Conservation (phyloP, 2,329 filamentous ascomycete genomes). For the Samsoniella hepiali region DNA sequence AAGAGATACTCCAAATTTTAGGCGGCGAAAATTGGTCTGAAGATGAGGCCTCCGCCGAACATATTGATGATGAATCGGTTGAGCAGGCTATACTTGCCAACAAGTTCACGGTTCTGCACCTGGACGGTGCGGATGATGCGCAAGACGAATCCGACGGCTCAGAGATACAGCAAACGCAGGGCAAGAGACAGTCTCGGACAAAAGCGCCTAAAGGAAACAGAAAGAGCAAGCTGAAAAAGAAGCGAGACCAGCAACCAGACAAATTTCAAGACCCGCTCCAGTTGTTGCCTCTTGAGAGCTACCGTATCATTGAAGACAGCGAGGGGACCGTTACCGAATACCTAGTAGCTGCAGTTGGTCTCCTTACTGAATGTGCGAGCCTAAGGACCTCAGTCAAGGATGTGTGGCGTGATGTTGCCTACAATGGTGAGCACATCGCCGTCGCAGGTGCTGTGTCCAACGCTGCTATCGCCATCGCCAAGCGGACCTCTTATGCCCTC, state of each 20-base stretch:
- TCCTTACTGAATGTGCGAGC: constrained; percentile 35
- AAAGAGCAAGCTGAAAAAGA: constrained; percentile 15
- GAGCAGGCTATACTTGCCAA: constrained; percentile 19
- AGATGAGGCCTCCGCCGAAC: neutral
- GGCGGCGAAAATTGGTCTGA: constrained; percentile 30
- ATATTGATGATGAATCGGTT: constrained; percentile 16
- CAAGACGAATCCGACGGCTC: constrained; percentile 12
- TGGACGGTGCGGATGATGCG: constrained; percentile 15
- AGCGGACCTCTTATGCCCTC: constrained; percentile 35
- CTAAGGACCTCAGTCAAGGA: constrained; percentile 39
- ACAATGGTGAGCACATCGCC: constrained; percentile 42
- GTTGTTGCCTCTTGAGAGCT: constrained; percentile 42
- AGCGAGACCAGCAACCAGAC: neutral
- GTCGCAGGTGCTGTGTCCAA: constrained; percentile 42
- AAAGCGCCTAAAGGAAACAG: constrained; percentile 18
- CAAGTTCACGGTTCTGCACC: constrained; percentile 20
- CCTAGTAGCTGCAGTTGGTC: constrained; percentile 40
- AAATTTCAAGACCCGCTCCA: neutral
- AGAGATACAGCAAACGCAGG: neutral
- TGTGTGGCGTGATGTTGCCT: constrained; percentile 43
- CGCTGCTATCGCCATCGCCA: constrained; percentile 41
- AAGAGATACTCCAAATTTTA: constrained; percentile 33
- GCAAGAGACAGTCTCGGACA: neutral
- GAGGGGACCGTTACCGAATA: constrained; percentile 38
- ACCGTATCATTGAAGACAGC: constrained; percentile 40